Evolutionary conservation across 495 filamentous ascomycete genomes (phyloP), one percentile per base, ranked within the genome.

Genomic region (Xylaria intraflava): DNA sequence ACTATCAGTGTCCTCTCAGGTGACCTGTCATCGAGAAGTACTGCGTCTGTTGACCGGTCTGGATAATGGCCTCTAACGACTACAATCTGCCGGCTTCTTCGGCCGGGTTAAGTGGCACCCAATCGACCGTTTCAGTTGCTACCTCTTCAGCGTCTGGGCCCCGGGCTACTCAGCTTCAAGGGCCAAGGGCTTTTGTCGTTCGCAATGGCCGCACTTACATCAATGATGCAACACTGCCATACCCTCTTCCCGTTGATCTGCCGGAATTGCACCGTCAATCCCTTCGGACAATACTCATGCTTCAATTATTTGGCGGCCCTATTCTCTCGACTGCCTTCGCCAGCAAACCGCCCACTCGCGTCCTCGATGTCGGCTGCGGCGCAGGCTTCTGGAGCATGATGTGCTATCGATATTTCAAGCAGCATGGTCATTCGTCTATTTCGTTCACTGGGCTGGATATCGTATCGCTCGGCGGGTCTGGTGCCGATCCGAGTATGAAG

Each of bases 321-420:
- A 82, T 91, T 61, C 91, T 87, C 67, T 84, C 83, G 12, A 85
- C 87, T 11, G 76, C 76, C 38, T 73, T 84, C 36, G 68, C 77
- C 30, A 74, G 80, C 56, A 79, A 78, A 44, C 85, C 86, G 19
- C 91, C 90, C 0, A 76, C 76, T 57, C 85, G 83, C 55, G 83
- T 97, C 17, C 73, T 97, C 41, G 92, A 97, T 62, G 68, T 96
- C 48, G 89, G 86, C 31, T 97, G 92, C 68, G 92, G 92, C 6
- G 87, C 87, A 14, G 92, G 83, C 24, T 83, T 92, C 57, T 96
- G 92, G 92, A 90, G 88, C 56, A 84, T 86, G 65, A 78, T 86
- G 70, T 93, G 88, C 66, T 85, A 92, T 67, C 78, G 86, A 20
- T 83, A 88, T 67, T 86, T 91, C 60, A 72, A 76, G 36, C 75